Evolutionary conservation across 1,284 basidiomycete genomes (phyloP).

Genomic region (Trichosporon asahii): DNA sequence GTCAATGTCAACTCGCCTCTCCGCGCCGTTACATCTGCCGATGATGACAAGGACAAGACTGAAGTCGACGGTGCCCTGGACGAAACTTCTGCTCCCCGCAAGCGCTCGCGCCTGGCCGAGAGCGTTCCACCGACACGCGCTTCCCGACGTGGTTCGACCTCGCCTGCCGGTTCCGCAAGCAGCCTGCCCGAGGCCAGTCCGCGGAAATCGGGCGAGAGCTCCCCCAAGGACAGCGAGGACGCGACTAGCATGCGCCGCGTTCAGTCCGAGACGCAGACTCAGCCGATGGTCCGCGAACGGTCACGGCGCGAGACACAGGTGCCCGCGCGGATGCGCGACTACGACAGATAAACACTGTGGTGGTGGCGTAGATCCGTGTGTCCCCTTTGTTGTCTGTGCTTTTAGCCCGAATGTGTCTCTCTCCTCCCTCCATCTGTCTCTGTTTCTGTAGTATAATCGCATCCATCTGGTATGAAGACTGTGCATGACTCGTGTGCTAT

Average conservation of each 20-base stretch:
- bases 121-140: conserved; percentile 6
- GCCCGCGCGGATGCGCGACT: conserved; percentile 40
- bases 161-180: conserved; percentile 14
- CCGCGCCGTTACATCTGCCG: conserved; percentile 28
- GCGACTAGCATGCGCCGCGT: conserved; percentile 22
- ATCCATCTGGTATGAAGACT: background rate
- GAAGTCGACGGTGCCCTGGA: background rate
- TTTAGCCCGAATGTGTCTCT: background rate
- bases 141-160: conserved; percentile 13
- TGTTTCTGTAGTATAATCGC: background rate
- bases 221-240: conserved; percentile 7
- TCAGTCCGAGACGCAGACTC: conserved; percentile 18
- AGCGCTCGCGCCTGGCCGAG: conserved; percentile 22
- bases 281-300: conserved; percentile 27
- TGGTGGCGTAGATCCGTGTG: background rate
- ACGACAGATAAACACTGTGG: conserved; percentile 20
- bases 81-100: conserved; percentile 8
- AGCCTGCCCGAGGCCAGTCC: conserved; percentile 12
- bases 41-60: conserved; percentile 15
- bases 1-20: conserved; percentile 31
- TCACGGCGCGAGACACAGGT: conserved; percentile 33
- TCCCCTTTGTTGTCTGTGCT: conserved; percentile 4
- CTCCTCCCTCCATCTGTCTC: background rate
- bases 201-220: background rate
- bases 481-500: background rate